These are phyloP conservation scores for Ajuga reptans DNA, from an alignment of 305 asterid species.

Conservation along the genomic window DNA sequence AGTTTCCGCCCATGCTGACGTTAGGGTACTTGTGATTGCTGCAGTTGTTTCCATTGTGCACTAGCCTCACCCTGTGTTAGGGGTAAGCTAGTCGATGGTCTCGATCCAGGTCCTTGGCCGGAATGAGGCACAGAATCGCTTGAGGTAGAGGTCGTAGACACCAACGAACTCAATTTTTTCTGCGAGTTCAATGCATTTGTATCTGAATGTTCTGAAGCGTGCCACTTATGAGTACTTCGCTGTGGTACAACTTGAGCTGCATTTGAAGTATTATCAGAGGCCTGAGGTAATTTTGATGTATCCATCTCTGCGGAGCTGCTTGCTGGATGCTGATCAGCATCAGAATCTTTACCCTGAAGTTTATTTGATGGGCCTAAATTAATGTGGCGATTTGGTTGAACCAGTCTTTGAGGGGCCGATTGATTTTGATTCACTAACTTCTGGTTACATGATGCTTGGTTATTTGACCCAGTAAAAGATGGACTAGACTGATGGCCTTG, in stretches of 20 bases:
- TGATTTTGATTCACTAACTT: conserved; percentile 41
- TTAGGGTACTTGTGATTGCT: conserved; percentile 31
- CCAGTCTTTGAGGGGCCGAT: conserved; percentile 36
- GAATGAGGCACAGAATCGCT: conserved; percentile 35
- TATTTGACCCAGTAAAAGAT: conserved; percentile 38
- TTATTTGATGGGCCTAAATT: conserved; percentile 32
- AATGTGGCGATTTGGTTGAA: conserved; percentile 35
- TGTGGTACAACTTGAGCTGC: conserved; percentile 31
- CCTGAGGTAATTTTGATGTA: conserved; percentile 29
- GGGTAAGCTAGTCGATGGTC: conserved; percentile 39
- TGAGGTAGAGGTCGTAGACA: conserved; percentile 21
- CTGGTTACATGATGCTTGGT: conserved; percentile 37
- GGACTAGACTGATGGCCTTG: conserved; percentile 43
- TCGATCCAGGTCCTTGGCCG: conserved; percentile 37
- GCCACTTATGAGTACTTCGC: conserved; percentile 20
- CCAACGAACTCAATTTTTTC: conserved; percentile 24
- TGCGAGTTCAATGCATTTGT: conserved; percentile 22
- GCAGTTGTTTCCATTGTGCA: conserved; percentile 40
- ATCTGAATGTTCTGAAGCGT: conserved; percentile 27
- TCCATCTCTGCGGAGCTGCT: conserved; percentile 36
- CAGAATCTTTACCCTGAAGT: conserved; percentile 41
- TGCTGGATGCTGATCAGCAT: conserved; percentile 34
- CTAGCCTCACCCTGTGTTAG: conserved; percentile 35
- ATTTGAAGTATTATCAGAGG: conserved; percentile 32
- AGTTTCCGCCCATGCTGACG: conserved; percentile 37